Percentiles rank a stretch among this genome's conserved stretches.
Evolutionary conservation across 2,329 filamentous ascomycete genomes (phyloP).

Genomic region (Venturia asperata): DNA sequence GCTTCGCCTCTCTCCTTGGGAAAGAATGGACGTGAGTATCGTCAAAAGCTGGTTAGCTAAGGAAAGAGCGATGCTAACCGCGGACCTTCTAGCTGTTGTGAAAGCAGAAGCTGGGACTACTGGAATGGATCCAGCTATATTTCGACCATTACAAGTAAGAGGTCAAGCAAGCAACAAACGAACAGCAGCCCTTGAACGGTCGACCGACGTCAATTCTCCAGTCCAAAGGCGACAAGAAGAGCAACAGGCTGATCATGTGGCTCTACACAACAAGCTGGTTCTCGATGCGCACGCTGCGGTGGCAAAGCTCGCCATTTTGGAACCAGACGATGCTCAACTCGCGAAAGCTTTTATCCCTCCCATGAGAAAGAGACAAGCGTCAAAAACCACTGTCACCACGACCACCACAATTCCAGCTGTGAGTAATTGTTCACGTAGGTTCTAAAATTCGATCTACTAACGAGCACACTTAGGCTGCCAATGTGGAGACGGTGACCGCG

Average conservation of each 20-base stretch:
- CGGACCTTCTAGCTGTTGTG: neutral
- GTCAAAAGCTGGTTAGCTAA: neutral
- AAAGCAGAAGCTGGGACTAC: neutral
- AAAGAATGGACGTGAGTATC: constrained; percentile 13
- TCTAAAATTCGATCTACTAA: neutral
- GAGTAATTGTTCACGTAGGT: neutral
- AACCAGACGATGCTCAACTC: constrained; percentile 5
- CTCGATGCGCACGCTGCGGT: constrained; percentile 7
- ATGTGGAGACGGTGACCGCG: constrained; percentile 8
- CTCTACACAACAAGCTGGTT: neutral
- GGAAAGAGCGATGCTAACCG: neutral
- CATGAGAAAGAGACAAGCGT: constrained; percentile 3
- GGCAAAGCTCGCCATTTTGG: neutral
- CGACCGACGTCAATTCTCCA: neutral
- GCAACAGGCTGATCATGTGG: neutral
- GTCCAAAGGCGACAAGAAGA: neutral
- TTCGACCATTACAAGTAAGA: constrained; percentile 7
- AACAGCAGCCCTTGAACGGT: neutral
- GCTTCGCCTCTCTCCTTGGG: neutral
- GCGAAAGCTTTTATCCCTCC: constrained; percentile 9
- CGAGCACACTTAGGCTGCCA: neutral
- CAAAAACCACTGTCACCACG: constrained; percentile 4
- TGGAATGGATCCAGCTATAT: constrained; percentile 9
- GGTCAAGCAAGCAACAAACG: neutral
- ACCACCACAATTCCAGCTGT: neutral